Percentiles rank a stretch among this genome's conserved stretches.
Conservation (phyloP, 2,329 filamentous ascomycete genomes). For the Tolypocladium tundrense region DNA sequence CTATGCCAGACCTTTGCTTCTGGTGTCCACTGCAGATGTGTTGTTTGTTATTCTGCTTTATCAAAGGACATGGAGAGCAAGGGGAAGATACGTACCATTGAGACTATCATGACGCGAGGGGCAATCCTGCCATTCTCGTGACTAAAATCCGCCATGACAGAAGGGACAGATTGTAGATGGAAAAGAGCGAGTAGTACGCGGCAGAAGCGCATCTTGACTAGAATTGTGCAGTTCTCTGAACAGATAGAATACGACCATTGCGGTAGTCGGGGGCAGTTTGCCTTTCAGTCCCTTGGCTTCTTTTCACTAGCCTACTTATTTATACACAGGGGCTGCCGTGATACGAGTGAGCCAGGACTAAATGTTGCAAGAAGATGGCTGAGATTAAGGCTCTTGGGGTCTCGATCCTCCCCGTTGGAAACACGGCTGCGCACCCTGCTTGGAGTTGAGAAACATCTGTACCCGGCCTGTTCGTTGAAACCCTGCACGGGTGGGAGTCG, state of each 20-base stretch:
- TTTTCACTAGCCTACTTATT: background rate
- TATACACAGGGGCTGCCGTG: background rate
- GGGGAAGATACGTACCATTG: background rate
- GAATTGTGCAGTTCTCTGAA: background rate
- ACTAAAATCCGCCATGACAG: background rate
- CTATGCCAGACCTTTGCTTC: constrained; percentile 54
- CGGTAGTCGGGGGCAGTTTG: too few relatives aligned
- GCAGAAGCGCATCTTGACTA: background rate
- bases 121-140: constrained; percentile 18
- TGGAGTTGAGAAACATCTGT: background rate
- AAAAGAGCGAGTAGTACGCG: background rate
- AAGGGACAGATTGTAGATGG: background rate
- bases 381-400: background rate
- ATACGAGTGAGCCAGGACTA: background rate
- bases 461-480: background rate
- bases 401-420: background rate
- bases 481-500: background rate
- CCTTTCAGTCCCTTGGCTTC: background rate
- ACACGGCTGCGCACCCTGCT: background rate
- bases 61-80: background rate
- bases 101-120: constrained; percentile 42
- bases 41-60: background rate
- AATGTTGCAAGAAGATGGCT: background rate
- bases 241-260: background rate
- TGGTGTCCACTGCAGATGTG: constrained; percentile 40